phyloP scores from a whole-genome alignment of 306 rosid species.

The Castanea mollissima region DNA sequence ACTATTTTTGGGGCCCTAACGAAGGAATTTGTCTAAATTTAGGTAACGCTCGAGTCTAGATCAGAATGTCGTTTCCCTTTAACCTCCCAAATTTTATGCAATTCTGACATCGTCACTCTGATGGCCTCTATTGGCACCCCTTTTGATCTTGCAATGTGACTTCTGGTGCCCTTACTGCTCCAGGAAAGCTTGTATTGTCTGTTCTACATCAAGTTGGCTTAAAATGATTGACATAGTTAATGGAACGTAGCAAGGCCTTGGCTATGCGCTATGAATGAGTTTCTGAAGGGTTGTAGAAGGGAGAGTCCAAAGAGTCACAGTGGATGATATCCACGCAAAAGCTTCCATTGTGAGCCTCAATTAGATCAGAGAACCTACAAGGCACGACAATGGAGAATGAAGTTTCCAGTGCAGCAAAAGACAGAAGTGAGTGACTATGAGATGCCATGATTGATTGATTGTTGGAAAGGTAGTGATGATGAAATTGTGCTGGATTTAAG shows the following conservation, averaged over 20 bases:
- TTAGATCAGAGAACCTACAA: neutral
- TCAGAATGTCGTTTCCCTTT: rapidly evolving
- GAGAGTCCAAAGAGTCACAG: neutral
- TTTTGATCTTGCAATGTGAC: no score
- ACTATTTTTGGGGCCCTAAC: rapidly evolving
- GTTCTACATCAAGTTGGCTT: neutral
- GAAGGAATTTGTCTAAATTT: no score
- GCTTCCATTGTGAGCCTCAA: neutral
- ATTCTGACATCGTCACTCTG: no score
- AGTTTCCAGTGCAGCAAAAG: neutral
- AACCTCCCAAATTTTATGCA: no score
- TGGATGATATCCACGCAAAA: constrained; percentile 15
- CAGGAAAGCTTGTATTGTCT: rapidly evolving
- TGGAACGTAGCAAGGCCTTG: no score
- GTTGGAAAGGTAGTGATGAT: neutral
- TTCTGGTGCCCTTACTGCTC: no score
- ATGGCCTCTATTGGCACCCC: no score
- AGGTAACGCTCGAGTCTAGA: no score
- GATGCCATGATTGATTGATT: neutral
- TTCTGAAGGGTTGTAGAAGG: no score
- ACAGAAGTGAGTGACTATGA: neutral
- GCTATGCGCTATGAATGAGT: neutral
- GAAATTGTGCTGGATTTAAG: neutral
- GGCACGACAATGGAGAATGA: neutral
- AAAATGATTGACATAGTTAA: no score